Base-by-base conservation (phyloP, 1,284 basidiomycete species). In the Chiua sp. region DNA sequence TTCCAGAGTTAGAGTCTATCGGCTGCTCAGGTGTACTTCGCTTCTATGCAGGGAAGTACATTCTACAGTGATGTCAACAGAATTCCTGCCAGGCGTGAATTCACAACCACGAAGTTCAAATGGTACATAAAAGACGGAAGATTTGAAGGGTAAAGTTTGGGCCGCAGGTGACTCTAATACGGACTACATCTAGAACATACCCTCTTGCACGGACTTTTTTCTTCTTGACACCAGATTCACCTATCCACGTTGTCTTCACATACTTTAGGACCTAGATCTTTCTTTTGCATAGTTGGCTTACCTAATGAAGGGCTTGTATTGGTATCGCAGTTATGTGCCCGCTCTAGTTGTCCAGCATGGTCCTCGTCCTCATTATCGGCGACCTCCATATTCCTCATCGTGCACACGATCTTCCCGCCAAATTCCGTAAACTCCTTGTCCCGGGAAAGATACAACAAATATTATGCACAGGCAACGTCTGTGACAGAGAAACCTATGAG, bases 401-500 rank as follows among this genome's bases (percentile, higher is more conserved):
- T 53, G 82, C 86, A 3, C 93, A 97, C 73, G 97, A 98, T 73
- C 84, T 99, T 7, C 96, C 97, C 0, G 82, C 87, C 23, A 98
- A 98, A 79, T 99, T 99, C 80, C 97, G 97, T 79, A 98, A 98
- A 75, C 89, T 99, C 0, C 83, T 99, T 0, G 95, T 96, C 3
- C 89, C 97, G 13, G 97, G 98, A 42, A 99, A 99, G 79, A 99
- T 99, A 47, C 94, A 97, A 65, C 97, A 99, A 77, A 98, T 99
- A 63, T 84, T 99, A 37, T 98, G 96, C 75, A 99, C 97, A 0
- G 98, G 97, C 52, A 99, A 99, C 73, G 91, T 98, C 16, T 98
- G 95, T 75, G 98, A 99, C 79, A 90, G 92, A 69, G 97, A 98
- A 78, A 99, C 97, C 15, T 95, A 92, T 72, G 97, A 98, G 71